These are phyloP conservation scores for Tuber borchii DNA, from an alignment of 495 filamentous ascomycete species.

Conservation along the genomic window DNA sequence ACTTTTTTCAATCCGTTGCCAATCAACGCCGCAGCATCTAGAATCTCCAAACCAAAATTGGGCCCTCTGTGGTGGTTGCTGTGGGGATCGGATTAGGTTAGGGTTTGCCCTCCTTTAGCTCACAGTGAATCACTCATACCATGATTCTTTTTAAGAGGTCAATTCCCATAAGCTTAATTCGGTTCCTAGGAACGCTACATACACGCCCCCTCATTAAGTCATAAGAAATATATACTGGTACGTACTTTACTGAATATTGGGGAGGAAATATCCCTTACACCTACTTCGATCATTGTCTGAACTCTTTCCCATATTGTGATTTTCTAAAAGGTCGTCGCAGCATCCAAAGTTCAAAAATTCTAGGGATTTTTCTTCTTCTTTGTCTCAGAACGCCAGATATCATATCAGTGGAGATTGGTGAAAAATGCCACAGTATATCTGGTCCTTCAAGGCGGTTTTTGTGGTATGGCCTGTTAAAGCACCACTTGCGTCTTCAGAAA, in stretches of 20 bases:
- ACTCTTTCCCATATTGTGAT: not conserved
- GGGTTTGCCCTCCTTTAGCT: conserved; percentile 27
- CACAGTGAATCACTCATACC: not conserved
- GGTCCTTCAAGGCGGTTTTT: no score
- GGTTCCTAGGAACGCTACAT: not conserved
- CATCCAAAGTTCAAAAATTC: no score
- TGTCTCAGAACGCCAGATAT: no score
- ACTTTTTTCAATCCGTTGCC: conserved; percentile 22
- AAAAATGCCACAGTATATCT: no score
- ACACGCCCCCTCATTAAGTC: not conserved
- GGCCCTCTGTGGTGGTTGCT: conserved; percentile 21
- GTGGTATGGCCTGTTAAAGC: no score
- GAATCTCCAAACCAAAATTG: conserved; percentile 13
- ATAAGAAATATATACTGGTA: not conserved
- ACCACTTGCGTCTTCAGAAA: no score
- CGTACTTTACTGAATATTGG: not conserved
- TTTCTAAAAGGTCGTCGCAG: no score
- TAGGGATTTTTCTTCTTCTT: no score
- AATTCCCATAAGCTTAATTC: not conserved
- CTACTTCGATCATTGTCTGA: not conserved
- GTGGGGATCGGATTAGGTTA: conserved; percentile 31
- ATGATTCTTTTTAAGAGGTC: not conserved
- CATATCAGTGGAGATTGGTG: no score
- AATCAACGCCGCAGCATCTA: not conserved
- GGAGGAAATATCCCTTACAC: not conserved